Conservation (phyloP, 1,139 yeast genomes). For the Magnusiomyces paraingens region DNA sequence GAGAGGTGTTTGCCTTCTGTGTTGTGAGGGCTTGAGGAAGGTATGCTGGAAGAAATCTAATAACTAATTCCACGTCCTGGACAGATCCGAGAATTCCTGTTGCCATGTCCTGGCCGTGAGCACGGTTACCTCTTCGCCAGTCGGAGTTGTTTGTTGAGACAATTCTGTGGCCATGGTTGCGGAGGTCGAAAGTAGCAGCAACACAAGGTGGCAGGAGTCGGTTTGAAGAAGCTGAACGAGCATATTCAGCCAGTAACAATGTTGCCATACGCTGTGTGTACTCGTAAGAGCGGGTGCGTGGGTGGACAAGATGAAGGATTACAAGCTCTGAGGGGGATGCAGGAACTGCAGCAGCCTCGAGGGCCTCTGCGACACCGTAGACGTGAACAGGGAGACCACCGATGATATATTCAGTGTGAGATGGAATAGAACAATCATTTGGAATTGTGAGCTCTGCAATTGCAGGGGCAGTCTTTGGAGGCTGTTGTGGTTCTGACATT, state of each 20-base stretch:
- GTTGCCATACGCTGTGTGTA: constrained; percentile 21
- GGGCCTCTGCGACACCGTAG: constrained; percentile 24
- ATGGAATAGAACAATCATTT: constrained; percentile 18
- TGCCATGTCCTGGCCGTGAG: constrained; percentile 51
- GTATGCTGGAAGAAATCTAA: constrained; percentile 45
- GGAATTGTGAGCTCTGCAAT: constrained; percentile 15
- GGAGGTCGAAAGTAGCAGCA: constrained; percentile 50
- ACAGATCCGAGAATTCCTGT: constrained; percentile 47
- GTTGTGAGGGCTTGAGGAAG: constrained; percentile 27
- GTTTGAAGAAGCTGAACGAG: not conserved
- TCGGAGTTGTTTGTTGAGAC: constrained; percentile 37
- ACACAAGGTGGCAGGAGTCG: constrained; percentile 30
- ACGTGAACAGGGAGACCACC: constrained; percentile 27
- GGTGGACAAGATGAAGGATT: constrained; percentile 25
- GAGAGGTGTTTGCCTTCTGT: not conserved
- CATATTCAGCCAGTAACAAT: constrained; percentile 17
- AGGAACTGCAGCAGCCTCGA: constrained; percentile 8
- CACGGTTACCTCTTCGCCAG: constrained; percentile 45
- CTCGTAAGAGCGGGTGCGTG: constrained; percentile 21
- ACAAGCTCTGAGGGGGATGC: constrained; percentile 15
- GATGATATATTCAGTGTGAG: constrained; percentile 18
- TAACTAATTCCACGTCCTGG: constrained; percentile 43
- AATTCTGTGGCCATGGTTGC: constrained; percentile 54
- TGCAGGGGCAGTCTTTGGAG: not conserved
- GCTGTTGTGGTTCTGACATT: not conserved